Percentiles rank a stretch among this genome's conserved stretches.
These are phyloP conservation scores for Biscogniauxia sp. DNA, from an alignment of 2,329 filamentous ascomycete species.

Conservation along the genomic window DNA sequence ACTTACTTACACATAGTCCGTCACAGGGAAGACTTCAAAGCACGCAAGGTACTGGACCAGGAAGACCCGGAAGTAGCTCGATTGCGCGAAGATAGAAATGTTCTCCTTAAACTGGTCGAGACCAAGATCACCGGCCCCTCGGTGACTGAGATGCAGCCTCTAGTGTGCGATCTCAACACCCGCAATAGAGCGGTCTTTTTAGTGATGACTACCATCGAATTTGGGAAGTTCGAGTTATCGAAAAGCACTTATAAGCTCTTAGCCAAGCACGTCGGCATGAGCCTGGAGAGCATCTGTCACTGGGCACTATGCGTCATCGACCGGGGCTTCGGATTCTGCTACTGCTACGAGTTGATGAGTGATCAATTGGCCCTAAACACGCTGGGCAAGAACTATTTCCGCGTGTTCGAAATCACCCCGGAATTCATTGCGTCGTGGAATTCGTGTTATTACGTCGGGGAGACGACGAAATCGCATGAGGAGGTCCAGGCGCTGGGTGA, in stretches of 20 bases:
- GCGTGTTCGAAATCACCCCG: conserved; percentile 29
- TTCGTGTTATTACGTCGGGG: conserved; percentile 32
- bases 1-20: not conserved
- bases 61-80: not conserved
- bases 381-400: conserved; percentile 29
- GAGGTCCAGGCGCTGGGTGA: conserved; percentile 30
- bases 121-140: conserved; percentile 25
- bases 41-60: not conserved
- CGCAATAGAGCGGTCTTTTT: conserved; percentile 27
- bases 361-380: conserved; percentile 28
- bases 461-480: conserved; percentile 31
- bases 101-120: conserved; percentile 21
- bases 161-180: conserved; percentile 18
- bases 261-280: conserved; percentile 31
- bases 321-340: conserved; percentile 23
- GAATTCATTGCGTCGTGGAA: conserved; percentile 30
- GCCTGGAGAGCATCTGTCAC: conserved; percentile 28
- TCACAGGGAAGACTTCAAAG: not conserved
- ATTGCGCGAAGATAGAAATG: conserved; percentile 15
- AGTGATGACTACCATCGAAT: conserved; percentile 29
- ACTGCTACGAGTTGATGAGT: conserved; percentile 32
- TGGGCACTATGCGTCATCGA: conserved; percentile 31
- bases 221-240: conserved; percentile 28
- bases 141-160: conserved; percentile 20
- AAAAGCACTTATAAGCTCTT: conserved; percentile 27